These are phyloP conservation scores for Geosmithia morbida DNA, from an alignment of 2,329 filamentous ascomycete species.

Conservation along the genomic window DNA sequence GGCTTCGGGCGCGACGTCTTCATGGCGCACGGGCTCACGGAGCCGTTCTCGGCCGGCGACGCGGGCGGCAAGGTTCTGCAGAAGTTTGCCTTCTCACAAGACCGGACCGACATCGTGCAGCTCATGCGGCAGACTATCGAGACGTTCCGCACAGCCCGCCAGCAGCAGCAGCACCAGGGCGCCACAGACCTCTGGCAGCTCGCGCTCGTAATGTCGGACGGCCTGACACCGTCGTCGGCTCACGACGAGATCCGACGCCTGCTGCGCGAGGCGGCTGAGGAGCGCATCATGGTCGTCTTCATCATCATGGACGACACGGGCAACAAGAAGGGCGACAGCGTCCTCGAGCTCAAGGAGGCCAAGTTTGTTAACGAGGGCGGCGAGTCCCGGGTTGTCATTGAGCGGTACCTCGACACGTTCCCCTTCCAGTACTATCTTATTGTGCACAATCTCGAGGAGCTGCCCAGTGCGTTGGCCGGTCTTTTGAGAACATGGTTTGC, in stretches of 20 bases:
- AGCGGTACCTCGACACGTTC: constrained; percentile 87
- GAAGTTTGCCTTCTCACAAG: constrained; percentile 73
- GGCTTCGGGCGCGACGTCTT: constrained; percentile 77
- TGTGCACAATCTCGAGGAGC: constrained; percentile 79
- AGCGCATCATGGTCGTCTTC: constrained; percentile 96
- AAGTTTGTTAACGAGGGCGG: constrained; percentile 58
- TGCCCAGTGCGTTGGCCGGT: constrained; percentile 76
- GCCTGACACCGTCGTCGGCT: constrained; percentile 67
- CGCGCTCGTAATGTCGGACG: constrained; percentile 84
- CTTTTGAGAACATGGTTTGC: constrained; percentile 94
- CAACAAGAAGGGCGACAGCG: constrained; percentile 40
- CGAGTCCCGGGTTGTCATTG: constrained; percentile 60
- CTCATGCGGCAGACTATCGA: constrained; percentile 67
- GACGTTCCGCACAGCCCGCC: constrained; percentile 64
- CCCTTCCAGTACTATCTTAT: constrained; percentile 96
- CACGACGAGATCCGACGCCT: constrained; percentile 73
- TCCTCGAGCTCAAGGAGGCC: constrained; percentile 79
- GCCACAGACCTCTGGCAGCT: constrained; percentile 82
- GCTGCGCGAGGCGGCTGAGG: constrained; percentile 76
- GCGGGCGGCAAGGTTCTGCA: constrained; percentile 74
- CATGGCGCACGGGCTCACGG: constrained; percentile 74
- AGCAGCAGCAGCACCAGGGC: constrained; percentile 33
- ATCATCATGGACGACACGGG: constrained; percentile 71
- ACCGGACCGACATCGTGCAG: constrained; percentile 70
- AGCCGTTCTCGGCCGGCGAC: constrained; percentile 53